Evolutionary conservation across 345 rosid species (phyloP).

Genomic region (Brassica rapa): DNA sequence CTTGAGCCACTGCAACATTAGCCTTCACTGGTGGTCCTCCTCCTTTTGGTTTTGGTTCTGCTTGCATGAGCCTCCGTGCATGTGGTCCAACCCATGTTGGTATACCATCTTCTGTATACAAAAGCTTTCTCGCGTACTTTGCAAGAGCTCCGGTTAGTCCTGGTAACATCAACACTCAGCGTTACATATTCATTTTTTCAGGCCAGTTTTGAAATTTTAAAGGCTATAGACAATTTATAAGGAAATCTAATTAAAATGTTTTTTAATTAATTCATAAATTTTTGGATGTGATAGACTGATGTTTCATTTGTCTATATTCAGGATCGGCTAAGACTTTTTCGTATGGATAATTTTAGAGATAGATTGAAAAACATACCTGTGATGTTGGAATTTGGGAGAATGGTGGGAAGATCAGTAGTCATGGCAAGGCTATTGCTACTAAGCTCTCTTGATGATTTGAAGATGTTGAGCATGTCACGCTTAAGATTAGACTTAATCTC

Average conservation of each 20-base stretch:
- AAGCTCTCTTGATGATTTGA: constrained; percentile 50
- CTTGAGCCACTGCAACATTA: constrained; percentile 62
- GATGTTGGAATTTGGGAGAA: constrained; percentile 43
- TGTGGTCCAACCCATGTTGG: constrained; percentile 55
- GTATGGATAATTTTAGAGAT: background rate
- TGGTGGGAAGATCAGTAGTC: constrained; percentile 47
- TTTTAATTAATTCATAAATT: too few relatives aligned
- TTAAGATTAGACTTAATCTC: constrained; percentile 53
- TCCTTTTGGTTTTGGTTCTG: constrained; percentile 22
- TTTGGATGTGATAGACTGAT: too few relatives aligned
- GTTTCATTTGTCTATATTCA: background rate
- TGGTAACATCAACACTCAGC: constrained; percentile 12
- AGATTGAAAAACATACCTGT: constrained; percentile 25
- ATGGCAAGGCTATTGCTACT: constrained; percentile 77
- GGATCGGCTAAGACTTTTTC: background rate
- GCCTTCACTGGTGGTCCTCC: constrained; percentile 41
- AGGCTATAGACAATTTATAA: background rate
- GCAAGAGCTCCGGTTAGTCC: constrained; percentile 18
- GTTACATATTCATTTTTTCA: background rate
- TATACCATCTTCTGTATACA: constrained; percentile 35
- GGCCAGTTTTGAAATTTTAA: background rate
- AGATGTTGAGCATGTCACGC: constrained; percentile 48
- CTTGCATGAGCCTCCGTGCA: constrained; percentile 46
- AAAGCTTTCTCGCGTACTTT: constrained; percentile 41
- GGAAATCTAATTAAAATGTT: too few relatives aligned